These are phyloP conservation scores for Citrus unshiu DNA, from an alignment of 345 rosid genomes.

Conservation along the genomic window DNA sequence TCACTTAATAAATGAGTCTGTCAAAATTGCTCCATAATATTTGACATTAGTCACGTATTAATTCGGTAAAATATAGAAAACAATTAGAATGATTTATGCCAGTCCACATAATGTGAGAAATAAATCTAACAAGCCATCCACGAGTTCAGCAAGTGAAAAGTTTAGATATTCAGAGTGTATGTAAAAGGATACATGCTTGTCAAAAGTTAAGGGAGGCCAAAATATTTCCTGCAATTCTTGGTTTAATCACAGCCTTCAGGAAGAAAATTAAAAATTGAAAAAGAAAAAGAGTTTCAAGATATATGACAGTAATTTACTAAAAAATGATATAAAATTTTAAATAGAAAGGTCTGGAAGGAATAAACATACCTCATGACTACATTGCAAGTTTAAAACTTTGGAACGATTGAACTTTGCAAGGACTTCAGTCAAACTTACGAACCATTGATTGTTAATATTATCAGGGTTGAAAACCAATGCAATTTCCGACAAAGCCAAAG, in stretches of 20 bases:
- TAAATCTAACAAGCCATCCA: too few relatives aligned
- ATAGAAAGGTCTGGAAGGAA: neutral
- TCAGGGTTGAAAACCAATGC: neutral
- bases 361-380: neutral
- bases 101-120: too few relatives aligned
- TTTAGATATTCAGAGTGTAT: too few relatives aligned
- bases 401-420: neutral
- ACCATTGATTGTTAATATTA: neutral
- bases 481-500: neutral
- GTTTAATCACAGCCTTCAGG: neutral
- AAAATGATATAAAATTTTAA: neutral
- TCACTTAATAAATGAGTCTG: too few relatives aligned
- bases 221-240: too few relatives aligned
- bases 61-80: too few relatives aligned
- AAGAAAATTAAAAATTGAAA: neutral
- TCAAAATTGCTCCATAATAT: too few relatives aligned
- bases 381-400: neutral
- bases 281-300: neutral
- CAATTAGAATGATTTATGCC: too few relatives aligned
- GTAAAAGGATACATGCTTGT: too few relatives aligned
- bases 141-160: too few relatives aligned
- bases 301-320: neutral
- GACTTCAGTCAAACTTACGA: neutral
- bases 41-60: too few relatives aligned
- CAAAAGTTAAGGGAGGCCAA: too few relatives aligned